Evolutionary conservation across 208 protist species (phyloP), one percentile per base, ranked within the genome.

Genomic region (Leishmania turanica): DNA sequence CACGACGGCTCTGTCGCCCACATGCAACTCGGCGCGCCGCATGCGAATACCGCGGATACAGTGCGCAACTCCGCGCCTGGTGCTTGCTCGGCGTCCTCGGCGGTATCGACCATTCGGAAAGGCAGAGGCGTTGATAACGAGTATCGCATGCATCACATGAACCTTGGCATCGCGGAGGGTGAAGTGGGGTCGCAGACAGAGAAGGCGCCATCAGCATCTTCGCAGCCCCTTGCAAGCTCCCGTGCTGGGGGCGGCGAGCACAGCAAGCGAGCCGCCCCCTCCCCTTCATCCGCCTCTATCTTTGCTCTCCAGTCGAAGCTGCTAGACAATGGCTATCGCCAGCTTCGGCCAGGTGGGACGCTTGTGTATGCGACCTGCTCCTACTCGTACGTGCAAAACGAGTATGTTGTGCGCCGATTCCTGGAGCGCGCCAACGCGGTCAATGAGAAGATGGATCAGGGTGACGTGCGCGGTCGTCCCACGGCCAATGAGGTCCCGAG

Each of bases 341-440:
- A 96, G 58, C 73, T 97, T n/a, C 87, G 89, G 60, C 83, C 84
- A 6, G 95, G 95, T 21, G 98, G 96, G 56, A 95, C 88, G 4
- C 75, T 99, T 17, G 95, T 99, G n/a, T 99, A 99, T 87, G 92
- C 90, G 72, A 99, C 97, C 31, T 99, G 98, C 87, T 96, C 95
- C 78, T 96, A 99, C 75, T 89, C 90, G 8, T 96, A 93, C 66
- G 49, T 83, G 34, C 96, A 99, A 68, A 97, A 98, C 79, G 98
- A 99, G 75, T 84, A 90, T 60, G 89, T 98, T 71, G 95, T 99
- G 65, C 78, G 69, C 5, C 81, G 87, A 13, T 95, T 97, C 66
- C 66, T 98, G 13, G 74, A 81, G 54, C 72, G 62, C 0, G 78
- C 87, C 40, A 89, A 88, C 77, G 34, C 49, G 6, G 62, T 40